Conservation (phyloP, 2,329 filamentous ascomycete species). For the Nothophoma quercina region DNA sequence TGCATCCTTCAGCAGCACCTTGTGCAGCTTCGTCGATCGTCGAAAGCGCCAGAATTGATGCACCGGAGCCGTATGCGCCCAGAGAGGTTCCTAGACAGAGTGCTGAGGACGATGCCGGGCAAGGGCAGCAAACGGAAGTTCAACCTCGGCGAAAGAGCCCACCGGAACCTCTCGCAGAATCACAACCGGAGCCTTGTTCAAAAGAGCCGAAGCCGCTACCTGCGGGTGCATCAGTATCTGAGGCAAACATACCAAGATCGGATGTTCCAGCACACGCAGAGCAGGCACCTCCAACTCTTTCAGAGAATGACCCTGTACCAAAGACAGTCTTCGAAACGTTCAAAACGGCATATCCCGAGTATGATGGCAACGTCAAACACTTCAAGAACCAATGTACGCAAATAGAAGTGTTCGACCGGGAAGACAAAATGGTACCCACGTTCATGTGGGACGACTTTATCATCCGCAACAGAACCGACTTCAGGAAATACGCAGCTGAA, state of each 20-base stretch:
- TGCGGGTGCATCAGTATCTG: background rate
- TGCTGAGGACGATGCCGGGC: background rate
- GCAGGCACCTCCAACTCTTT: background rate
- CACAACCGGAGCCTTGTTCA: background rate
- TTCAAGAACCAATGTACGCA: slow-evolving; percentile 42
- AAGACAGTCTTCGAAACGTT: slow-evolving; percentile 36
- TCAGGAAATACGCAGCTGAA: slow-evolving; percentile 30
- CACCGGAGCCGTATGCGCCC: background rate
- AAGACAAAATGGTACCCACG: slow-evolving; percentile 46
- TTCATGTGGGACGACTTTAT: slow-evolving; percentile 52
- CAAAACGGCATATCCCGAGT: slow-evolving; percentile 46
- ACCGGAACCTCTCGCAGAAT: background rate
- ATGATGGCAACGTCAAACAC: slow-evolving; percentile 40
- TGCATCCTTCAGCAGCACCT: background rate
- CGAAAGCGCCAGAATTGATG: background rate
- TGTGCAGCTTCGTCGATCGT: background rate
- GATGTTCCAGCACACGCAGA: background rate
- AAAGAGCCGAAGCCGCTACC: background rate
- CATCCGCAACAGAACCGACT: slow-evolving; percentile 46
- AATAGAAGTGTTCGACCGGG: slow-evolving; percentile 36
- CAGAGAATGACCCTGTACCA: background rate
- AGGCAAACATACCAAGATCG: background rate
- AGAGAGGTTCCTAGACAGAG: background rate
- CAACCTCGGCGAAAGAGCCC: background rate
- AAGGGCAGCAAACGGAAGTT: background rate